Base-by-base conservation (phyloP, 768 basidiomycete species). In the Pulveroboletus sp. region DNA sequence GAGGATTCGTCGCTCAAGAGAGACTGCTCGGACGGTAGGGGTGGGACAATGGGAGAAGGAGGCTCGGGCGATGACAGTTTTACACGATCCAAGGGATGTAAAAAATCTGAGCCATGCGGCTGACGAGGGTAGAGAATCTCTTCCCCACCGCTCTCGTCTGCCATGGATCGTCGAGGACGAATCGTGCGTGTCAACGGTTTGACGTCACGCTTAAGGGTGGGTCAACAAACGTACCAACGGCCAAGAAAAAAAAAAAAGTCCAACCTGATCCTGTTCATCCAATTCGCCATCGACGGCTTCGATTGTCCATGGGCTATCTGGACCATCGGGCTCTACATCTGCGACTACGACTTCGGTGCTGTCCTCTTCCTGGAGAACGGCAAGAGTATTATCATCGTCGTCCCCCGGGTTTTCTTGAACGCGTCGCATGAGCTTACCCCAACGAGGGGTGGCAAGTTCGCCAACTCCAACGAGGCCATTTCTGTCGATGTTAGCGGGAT, bases 371-470 rank as follows among this genome's bases (percentile, higher is more conserved):
- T 55, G 51, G 4, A 62, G 56, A 32, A 65, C 17, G 39, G 56
- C 47, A 15, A 70, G 69, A 21, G 72, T 59, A 5, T 70, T 53
- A 27, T 74, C 66, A 5, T 77, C 69, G 35, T 77, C 76, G 50
- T 77, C 77, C 26, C 26, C 37, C 18, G 70, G 66, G n/a, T 60
- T 43, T 28, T 58, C 58, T 46, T 67, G 73, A 48, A 65, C 58
- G 46, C 67, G 76, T 57, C 68, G 66, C 32, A 72, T 68, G 42
- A 77, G 76, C 62, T 79, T 80, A 52, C 79, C 78, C 94, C 93
- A 99, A 53, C 93, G 81, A 42, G 96, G 96, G n/a, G 96, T 99
- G 17, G 93, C 75, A 30, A 98, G 80, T 70, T 99, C 96, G 33
- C 96, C 96, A 6, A 98, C 89, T 24, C 96, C 96, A 46, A 98